A percentile compares a stretch with the other conserved stretches of the same genome.
Evolutionary conservation across 768 basidiomycete genomes (phyloP).

Genomic region (Psilocybe sp.): DNA sequence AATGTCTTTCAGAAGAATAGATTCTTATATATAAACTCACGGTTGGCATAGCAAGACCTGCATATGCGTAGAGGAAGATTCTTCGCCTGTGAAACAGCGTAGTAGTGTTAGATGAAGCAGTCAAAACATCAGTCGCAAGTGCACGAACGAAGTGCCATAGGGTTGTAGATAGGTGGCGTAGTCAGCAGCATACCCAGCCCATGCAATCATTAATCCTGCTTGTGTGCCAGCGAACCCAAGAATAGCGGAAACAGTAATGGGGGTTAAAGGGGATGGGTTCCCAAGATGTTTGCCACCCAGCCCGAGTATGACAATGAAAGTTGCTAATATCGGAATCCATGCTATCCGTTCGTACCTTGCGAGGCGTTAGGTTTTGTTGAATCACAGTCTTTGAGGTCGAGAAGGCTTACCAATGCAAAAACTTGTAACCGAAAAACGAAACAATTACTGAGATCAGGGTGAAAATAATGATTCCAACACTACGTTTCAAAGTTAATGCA

Average conservation of each 20-base stretch:
- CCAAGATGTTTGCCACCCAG: conserved; percentile 65
- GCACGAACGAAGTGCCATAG: conserved; percentile 3
- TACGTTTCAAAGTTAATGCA: conserved; percentile 17
- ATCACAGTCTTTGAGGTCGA: neutral
- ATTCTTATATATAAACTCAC: conserved; percentile 17
- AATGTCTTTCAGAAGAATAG: neutral
- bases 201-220: conserved; percentile 70
- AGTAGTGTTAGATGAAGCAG: neutral
- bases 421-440: conserved; percentile 54
- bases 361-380: neutral
- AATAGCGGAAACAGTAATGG: conserved; percentile 50
- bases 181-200: conserved; percentile 58
- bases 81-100: conserved; percentile 39
- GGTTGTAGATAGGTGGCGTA: conserved; percentile 61
- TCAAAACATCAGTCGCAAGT: neutral
- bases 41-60: conserved; percentile 64
- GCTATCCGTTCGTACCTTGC: conserved; percentile 63
- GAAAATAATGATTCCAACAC: conserved; percentile 82
- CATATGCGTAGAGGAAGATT: conserved; percentile 67
- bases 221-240: conserved; percentile 64
- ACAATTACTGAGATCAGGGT: conserved; percentile 61
- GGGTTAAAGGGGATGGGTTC: conserved; percentile 39
- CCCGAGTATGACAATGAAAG: conserved; percentile 66
- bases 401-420: conserved; percentile 36
- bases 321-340: conserved; percentile 75